phyloP scores from a whole-genome alignment of 768 basidiomycete species.

The Podaxis carcinomalis region DNA sequence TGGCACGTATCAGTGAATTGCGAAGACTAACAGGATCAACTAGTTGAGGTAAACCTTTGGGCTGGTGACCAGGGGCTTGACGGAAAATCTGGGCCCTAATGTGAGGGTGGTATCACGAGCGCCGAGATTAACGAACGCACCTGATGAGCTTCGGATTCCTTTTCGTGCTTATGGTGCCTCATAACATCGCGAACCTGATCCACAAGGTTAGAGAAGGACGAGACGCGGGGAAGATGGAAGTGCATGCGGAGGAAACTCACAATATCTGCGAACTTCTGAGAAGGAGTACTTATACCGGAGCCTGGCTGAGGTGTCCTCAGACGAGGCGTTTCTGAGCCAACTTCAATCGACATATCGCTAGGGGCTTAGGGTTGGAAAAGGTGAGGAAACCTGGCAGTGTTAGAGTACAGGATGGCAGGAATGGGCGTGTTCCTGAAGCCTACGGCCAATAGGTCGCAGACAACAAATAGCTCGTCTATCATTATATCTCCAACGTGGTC shows the following conservation, averaged over 20 bases:
- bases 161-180: slow-evolving; percentile 67
- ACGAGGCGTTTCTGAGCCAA: slow-evolving; percentile 20
- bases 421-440: background rate
- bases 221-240: slow-evolving; percentile 41
- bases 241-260: slow-evolving; percentile 33
- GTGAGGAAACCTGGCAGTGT: slow-evolving; percentile 4
- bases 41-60: slow-evolving; percentile 66
- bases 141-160: slow-evolving; percentile 86
- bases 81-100: slow-evolving; percentile 60
- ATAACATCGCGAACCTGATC: slow-evolving; percentile 68
- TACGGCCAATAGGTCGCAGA: background rate
- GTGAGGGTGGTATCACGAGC: slow-evolving; percentile 6
- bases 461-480: background rate
- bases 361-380: slow-evolving; percentile 7
- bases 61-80: slow-evolving; percentile 62
- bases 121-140: slow-evolving; percentile 29
- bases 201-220: slow-evolving; percentile 41
- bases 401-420: background rate
- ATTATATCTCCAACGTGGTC: background rate
- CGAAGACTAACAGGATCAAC: slow-evolving; percentile 55
- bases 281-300: slow-evolving; percentile 26
- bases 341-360: slow-evolving; percentile 12
- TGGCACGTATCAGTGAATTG: slow-evolving; percentile 2
- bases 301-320: slow-evolving; percentile 10
- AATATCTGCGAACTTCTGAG: slow-evolving; percentile 21